Conservation (phyloP, 495 filamentous ascomycete species). For the Elaphomyces granulatus region DNA sequence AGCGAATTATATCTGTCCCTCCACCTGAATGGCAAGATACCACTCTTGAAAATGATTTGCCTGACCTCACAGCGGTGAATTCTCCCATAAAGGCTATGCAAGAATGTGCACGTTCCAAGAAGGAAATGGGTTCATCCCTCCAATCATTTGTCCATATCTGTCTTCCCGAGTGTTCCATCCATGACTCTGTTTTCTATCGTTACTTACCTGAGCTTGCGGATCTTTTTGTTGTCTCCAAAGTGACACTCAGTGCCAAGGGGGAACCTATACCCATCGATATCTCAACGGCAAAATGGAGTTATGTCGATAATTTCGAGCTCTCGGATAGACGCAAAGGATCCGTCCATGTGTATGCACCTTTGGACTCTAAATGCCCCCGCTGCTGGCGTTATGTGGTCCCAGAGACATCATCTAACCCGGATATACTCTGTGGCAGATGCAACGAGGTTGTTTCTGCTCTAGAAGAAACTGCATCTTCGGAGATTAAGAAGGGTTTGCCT, state of each 20-base stretch:
- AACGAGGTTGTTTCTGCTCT: conserved; percentile 44
- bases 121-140: conserved; percentile 58
- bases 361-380: conserved; percentile 58
- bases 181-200: conserved; percentile 29
- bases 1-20: conserved; percentile 18
- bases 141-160: conserved; percentile 49
- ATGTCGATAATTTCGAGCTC: conserved; percentile 38
- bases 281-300: conserved; percentile 37
- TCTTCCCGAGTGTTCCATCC: conserved; percentile 11
- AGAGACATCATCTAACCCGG: conserved; percentile 32
- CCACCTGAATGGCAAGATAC: conserved; percentile 25
- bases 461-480: too few species aligned
- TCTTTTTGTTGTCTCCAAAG: conserved; percentile 64
- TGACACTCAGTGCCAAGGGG: conserved; percentile 32
- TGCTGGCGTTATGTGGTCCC: conserved; percentile 70
- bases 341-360: conserved; percentile 53
- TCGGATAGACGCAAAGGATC: conserved; percentile 25
- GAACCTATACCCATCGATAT: conserved; percentile 15
- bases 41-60: conserved; percentile 36
- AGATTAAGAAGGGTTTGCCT: too few species aligned
- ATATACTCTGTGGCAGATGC: conserved; percentile 59
- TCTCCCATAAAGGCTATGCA: conserved; percentile 53
- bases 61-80: conserved; percentile 40
- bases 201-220: conserved; percentile 50
- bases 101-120: conserved; percentile 48